Conservation (phyloP, 306 rosid species). For the Acacia confusa region DNA sequence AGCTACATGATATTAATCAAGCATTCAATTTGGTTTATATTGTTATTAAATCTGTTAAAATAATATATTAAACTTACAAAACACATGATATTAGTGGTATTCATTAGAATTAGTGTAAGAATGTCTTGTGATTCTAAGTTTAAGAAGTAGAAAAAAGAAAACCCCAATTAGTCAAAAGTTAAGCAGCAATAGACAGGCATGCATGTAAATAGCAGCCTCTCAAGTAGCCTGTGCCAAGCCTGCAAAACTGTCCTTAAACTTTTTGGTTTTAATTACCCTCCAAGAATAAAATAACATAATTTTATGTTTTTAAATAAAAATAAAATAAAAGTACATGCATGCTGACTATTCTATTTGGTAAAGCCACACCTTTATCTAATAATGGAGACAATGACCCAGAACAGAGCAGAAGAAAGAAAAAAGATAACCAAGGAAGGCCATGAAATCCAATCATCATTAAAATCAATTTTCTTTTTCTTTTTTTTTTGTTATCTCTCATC, state of each 20-base stretch:
- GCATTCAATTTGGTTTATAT: neutral
- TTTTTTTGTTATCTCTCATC: neutral
- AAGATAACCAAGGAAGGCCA: neutral
- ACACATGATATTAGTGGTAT: neutral
- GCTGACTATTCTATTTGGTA: slow-evolving; percentile 19
- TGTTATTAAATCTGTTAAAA: neutral
- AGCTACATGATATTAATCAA: neutral
- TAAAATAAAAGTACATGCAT: slow-evolving; percentile 19
- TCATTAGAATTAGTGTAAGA: neutral
- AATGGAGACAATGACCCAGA: slow-evolving; percentile 26
- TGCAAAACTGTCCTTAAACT: neutral
- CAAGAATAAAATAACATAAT: neutral
- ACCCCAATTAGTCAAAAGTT: slow-evolving; percentile 36
- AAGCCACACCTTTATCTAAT: slow-evolving; percentile 36
- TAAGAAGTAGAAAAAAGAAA: neutral
- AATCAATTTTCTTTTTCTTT: neutral
- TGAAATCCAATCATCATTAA: slow-evolving; percentile 29
- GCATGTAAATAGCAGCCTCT: slow-evolving; percentile 25
- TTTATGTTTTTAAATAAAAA: neutral
- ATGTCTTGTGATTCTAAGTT: slow-evolving; percentile 20
- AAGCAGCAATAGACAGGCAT: slow-evolving; percentile 31
- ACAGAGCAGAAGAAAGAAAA: slow-evolving; percentile 22
- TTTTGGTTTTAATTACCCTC: slow-evolving; percentile 21
- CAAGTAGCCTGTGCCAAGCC: slow-evolving; percentile 8
- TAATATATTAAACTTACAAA: neutral